Conservation (phyloP, 345 rosid species). For the Luvunga scandens region DNA sequence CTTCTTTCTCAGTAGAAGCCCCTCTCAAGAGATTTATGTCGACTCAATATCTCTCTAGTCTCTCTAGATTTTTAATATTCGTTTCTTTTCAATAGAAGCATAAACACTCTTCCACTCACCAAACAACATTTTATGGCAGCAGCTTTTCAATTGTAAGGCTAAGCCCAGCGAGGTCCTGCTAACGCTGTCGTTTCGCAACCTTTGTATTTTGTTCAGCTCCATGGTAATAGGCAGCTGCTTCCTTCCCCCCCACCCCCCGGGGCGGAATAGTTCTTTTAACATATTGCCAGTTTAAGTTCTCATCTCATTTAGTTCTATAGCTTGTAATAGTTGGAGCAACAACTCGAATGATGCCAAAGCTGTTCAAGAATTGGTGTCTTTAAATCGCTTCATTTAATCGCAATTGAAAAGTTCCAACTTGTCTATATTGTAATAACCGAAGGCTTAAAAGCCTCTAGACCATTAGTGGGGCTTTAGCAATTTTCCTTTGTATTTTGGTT, state of each 20-base stretch:
- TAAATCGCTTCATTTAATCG: not conserved
- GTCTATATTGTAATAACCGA: not conserved
- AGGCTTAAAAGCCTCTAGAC: not conserved
- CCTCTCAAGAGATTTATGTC: not conserved
- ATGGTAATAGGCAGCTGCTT: not conserved
- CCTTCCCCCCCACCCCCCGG: no score
- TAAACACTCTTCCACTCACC: not conserved
- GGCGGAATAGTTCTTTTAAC: not conserved
- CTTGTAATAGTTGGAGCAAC: not conserved
- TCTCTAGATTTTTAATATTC: not conserved
- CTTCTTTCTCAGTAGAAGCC: not conserved
- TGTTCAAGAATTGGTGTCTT: not conserved
- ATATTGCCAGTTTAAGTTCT: not conserved
- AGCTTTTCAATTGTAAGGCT: not conserved
- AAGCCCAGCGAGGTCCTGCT: conserved; percentile 1
- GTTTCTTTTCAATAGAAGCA: not conserved
- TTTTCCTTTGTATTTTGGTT: not conserved
- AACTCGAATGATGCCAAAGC: not conserved
- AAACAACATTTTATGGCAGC: not conserved
- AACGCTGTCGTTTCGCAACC: not conserved
- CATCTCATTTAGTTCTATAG: not conserved
- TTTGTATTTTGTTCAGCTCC: not conserved
- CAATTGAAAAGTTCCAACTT: not conserved
- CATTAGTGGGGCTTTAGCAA: not conserved
- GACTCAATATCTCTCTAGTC: not conserved